Conservation (phyloP, 495 filamentous ascomycete genomes). For the Xylaria telfairii region DNA sequence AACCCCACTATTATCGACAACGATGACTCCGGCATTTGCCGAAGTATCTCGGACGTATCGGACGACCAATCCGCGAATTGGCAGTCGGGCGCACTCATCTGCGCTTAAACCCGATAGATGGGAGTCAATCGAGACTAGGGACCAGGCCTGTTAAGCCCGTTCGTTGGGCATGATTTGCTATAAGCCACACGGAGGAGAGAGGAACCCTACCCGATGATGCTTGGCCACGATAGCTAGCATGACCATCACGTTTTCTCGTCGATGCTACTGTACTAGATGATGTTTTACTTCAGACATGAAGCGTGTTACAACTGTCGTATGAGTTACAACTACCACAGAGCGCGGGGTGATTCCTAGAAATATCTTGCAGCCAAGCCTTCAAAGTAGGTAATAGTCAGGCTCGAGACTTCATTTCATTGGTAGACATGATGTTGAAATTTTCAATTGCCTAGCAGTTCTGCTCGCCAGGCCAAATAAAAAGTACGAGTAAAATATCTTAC, state of each 20-base stretch:
- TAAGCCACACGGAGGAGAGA: slow-evolving; percentile 3
- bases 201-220: background rate
- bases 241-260: background rate
- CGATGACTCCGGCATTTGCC: slow-evolving; percentile 1
- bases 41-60: slow-evolving; percentile 18
- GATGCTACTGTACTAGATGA: slow-evolving; percentile 7
- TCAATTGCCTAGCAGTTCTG: background rate
- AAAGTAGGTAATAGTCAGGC: background rate
- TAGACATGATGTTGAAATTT: background rate
- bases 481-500: background rate
- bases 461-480: background rate
- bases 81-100: slow-evolving; percentile 17
- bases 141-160: slow-evolving; percentile 1
- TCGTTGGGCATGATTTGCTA: slow-evolving; percentile 10
- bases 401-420: background rate
- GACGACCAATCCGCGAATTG: slow-evolving; percentile 6
- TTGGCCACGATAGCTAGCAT: slow-evolving; percentile 5
- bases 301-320: background rate
- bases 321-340: background rate
- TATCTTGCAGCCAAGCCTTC: background rate
- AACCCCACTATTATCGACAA: slow-evolving; percentile 15
- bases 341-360: background rate
- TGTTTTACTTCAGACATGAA: slow-evolving; percentile 5
- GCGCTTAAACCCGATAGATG: slow-evolving; percentile 16
- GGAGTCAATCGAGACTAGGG: slow-evolving; percentile 1